phyloP scores from a whole-genome alignment of 306 rosid species.

The Clitoria ternatea region DNA sequence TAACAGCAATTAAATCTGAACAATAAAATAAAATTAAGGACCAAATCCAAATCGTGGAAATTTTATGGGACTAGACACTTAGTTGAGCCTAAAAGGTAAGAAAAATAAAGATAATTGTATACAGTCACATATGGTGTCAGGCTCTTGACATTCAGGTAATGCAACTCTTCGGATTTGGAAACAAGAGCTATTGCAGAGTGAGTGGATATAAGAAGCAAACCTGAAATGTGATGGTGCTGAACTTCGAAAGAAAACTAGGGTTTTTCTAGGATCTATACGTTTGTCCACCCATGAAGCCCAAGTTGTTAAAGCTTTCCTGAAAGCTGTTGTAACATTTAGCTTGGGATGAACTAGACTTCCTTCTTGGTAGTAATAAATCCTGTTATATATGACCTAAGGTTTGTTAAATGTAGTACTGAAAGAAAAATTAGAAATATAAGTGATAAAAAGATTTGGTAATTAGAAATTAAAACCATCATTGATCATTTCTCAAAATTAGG shows the following conservation, averaged over 20 bases:
- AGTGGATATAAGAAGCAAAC: slow-evolving; percentile 34
- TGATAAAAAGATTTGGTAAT: not conserved
- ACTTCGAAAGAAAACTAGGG: slow-evolving; percentile 79
- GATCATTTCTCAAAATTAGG: slow-evolving; percentile 10
- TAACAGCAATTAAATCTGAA: too few relatives aligned
- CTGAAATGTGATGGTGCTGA: slow-evolving; percentile 96
- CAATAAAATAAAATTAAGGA: too few relatives aligned
- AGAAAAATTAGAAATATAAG: not conserved
- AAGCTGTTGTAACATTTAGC: slow-evolving; percentile 68
- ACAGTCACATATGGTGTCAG: too few relatives aligned
- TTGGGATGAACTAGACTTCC: slow-evolving; percentile 67
- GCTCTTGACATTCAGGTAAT: too few relatives aligned
- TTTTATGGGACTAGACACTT: too few relatives aligned
- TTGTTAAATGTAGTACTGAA: slow-evolving; percentile 1
- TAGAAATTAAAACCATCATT: not conserved
- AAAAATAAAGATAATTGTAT: too few relatives aligned
- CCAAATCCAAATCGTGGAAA: too few relatives aligned
- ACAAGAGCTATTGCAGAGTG: not conserved
- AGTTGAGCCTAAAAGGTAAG: too few relatives aligned
- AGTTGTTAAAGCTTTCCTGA: slow-evolving; percentile 66
- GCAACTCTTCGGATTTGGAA: too few relatives aligned
- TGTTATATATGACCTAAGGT: slow-evolving; percentile 34
- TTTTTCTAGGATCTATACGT: slow-evolving; percentile 54
- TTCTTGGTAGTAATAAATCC: slow-evolving; percentile 88
- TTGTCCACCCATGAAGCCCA: slow-evolving; percentile 89